Evolutionary conservation across 805 yeast genomes (phyloP).

Genomic region (Yamadazyma philogaea): DNA sequence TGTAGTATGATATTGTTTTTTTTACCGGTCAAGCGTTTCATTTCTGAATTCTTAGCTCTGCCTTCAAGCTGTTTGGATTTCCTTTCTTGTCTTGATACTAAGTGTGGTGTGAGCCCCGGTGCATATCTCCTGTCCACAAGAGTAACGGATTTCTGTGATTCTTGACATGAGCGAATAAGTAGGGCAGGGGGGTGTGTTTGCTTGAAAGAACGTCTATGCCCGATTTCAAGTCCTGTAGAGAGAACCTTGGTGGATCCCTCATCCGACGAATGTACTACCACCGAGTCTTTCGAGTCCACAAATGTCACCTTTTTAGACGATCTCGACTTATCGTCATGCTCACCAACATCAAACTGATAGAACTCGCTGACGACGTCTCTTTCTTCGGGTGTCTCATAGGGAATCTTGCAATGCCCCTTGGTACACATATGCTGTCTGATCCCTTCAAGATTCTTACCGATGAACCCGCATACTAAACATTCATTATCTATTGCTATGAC

Average conservation of each 20-base stretch:
- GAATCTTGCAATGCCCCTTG: constrained; percentile 46
- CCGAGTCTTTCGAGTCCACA: constrained; percentile 17
- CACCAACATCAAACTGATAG: constrained; percentile 21
- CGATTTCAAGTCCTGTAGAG: constrained; percentile 75
- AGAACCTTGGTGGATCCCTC: constrained; percentile 30
- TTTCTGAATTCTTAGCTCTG: constrained; percentile 22
- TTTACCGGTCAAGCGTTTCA: constrained; percentile 24
- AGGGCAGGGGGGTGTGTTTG: constrained; percentile 61
- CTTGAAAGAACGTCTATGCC: constrained; percentile 75
- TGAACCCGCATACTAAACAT: constrained; percentile 44
- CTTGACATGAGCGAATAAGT: constrained; percentile 31
- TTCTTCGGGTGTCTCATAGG: constrained; percentile 43
- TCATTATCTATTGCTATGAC: constrained; percentile 38
- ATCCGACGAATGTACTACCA: constrained; percentile 3
- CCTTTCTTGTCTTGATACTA: constrained; percentile 34
- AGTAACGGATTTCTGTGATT: constrained; percentile 71
- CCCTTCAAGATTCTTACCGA: constrained; percentile 39
- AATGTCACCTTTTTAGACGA: constrained; percentile 27
- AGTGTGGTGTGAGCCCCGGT: constrained; percentile 30
- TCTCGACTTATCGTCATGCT: not conserved
- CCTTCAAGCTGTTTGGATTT: constrained; percentile 23
- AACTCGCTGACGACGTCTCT: constrained; percentile 33
- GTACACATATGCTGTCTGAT: constrained; percentile 42
- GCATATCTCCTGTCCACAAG: constrained; percentile 63
- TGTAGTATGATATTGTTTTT: constrained; percentile 35